Evolutionary conservation across 257 asterid species (phyloP).

Genomic region (Linderniella brevidens): DNA sequence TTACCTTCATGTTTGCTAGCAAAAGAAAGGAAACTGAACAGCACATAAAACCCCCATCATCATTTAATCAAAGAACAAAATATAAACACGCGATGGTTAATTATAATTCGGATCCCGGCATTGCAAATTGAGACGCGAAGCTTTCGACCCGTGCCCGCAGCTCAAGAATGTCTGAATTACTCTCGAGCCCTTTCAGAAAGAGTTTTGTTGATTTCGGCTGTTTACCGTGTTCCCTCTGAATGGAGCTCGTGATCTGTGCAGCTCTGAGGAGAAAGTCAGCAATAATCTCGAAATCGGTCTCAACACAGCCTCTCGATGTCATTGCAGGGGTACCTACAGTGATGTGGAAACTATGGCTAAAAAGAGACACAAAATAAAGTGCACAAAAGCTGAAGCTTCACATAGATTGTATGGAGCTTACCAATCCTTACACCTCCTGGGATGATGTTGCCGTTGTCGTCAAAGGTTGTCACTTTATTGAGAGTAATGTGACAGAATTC

Average conservation of each 20-base stretch:
- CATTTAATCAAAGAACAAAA: too few species aligned
- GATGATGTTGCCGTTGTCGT: constrained; percentile 59
- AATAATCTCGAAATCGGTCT: constrained; percentile 54
- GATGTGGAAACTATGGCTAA: not conserved
- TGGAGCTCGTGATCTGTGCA: constrained; percentile 42
- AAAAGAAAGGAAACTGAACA: too few species aligned
- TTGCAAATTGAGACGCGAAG: constrained; percentile 58
- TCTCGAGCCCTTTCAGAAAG: constrained; percentile 49
- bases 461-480: constrained; percentile 58
- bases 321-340: constrained; percentile 61
- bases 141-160: constrained; percentile 39
- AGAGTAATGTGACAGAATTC: constrained; percentile 65
- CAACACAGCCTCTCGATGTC: constrained; percentile 80
- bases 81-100: not conserved
- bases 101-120: constrained; percentile 64
- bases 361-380: not conserved
- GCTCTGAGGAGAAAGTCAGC: constrained; percentile 66
- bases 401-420: constrained; percentile 15
- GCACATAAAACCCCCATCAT: too few species aligned
- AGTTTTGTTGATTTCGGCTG: constrained; percentile 35
- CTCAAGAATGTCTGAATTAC: constrained; percentile 52
- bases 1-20: too few species aligned
- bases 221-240: constrained; percentile 63
- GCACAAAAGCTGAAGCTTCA: not conserved
- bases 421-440: constrained; percentile 79